Evolutionary conservation across 805 yeast genomes (phyloP).

Genomic region (Jamesozyma hellenica): DNA sequence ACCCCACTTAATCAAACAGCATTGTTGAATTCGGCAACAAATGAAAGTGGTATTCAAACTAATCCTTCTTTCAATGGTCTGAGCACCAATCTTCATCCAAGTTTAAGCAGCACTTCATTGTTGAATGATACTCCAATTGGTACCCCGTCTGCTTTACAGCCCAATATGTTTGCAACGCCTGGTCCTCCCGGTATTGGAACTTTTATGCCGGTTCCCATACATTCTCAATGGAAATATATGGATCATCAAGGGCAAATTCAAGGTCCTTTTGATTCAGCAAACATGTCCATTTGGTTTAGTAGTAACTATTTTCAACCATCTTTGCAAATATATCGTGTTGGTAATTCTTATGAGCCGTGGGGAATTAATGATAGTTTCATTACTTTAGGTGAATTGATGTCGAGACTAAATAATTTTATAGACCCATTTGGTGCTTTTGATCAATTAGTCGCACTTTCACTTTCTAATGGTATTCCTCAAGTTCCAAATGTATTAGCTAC

Average conservation of each 20-base stretch:
- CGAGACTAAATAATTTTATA: conserved; percentile 15
- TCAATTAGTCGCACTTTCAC: conserved; percentile 1
- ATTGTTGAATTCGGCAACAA: not conserved
- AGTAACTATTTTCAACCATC: conserved; percentile 51
- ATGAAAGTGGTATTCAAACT: not conserved
- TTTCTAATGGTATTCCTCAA: too few relatives aligned
- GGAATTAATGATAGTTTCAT: conserved; percentile 20
- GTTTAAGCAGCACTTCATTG: not conserved
- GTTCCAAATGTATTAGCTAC: not conserved
- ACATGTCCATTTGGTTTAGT: conserved; percentile 75
- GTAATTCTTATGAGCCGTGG: conserved; percentile 20
- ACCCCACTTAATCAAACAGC: not conserved
- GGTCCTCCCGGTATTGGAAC: conserved; percentile 1
- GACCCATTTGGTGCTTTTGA: conserved; percentile 24
- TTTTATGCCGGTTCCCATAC: conserved; percentile 4
- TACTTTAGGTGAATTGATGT: conserved; percentile 18
- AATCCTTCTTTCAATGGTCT: not conserved
- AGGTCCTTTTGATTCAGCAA: conserved; percentile 72
- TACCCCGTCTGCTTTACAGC: not conserved
- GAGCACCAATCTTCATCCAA: not conserved
- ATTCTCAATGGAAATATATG: conserved; percentile 61
- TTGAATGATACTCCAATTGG: not conserved
- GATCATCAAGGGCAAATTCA: conserved; percentile 64
- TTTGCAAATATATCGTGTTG: conserved; percentile 45
- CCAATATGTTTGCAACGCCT: not conserved